These are phyloP conservation scores for Rhynchosporium secalis DNA, from an alignment of 2,329 filamentous ascomycete species.

Conservation along the genomic window DNA sequence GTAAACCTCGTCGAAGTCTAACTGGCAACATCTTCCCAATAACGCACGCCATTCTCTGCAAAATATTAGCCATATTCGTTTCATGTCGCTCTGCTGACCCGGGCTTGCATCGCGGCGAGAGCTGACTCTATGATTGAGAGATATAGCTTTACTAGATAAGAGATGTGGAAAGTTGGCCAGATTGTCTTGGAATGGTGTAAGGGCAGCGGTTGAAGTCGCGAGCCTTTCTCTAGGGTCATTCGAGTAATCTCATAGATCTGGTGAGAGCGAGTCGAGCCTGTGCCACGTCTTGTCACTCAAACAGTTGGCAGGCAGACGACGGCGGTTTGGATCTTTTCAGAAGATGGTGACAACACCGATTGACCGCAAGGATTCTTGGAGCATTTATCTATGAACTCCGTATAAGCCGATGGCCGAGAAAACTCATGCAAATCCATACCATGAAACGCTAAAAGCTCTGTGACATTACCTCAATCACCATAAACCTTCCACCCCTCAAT, in stretches of 20 bases:
- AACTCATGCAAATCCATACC: background rate
- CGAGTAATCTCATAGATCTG: conserved; percentile 56
- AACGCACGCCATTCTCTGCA: conserved; percentile 60
- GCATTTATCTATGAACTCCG: conserved; percentile 44
- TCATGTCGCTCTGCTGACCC: conserved; percentile 47
- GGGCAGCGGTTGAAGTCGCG: conserved; percentile 47
- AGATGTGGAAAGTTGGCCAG: conserved; percentile 60
- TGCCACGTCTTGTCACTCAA: conserved; percentile 58
- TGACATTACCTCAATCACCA: conserved; percentile 59
- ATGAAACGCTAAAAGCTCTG: conserved; percentile 47
- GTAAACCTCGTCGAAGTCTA: conserved; percentile 54
- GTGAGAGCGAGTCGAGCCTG: conserved; percentile 52
- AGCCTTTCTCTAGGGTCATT: conserved; percentile 48
- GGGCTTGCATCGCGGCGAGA: conserved; percentile 30
- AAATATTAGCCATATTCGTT: conserved; percentile 67
- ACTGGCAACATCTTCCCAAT: conserved; percentile 57
- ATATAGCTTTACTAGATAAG: conserved; percentile 56
- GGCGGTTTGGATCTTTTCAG: conserved; percentile 53
- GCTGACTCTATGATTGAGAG: conserved; percentile 55
- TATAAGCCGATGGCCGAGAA: background rate
- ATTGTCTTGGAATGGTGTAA: conserved; percentile 43
- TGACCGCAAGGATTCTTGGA: conserved; percentile 69
- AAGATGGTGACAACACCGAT: conserved; percentile 51
- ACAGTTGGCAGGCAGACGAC: conserved; percentile 65
- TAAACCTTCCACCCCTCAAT: conserved; percentile 49